A percentile compares a stretch with the other conserved stretches of the same genome.
Conservation (phyloP, 108 stramenopile species). For the Stephanodiscus triporus region DNA sequence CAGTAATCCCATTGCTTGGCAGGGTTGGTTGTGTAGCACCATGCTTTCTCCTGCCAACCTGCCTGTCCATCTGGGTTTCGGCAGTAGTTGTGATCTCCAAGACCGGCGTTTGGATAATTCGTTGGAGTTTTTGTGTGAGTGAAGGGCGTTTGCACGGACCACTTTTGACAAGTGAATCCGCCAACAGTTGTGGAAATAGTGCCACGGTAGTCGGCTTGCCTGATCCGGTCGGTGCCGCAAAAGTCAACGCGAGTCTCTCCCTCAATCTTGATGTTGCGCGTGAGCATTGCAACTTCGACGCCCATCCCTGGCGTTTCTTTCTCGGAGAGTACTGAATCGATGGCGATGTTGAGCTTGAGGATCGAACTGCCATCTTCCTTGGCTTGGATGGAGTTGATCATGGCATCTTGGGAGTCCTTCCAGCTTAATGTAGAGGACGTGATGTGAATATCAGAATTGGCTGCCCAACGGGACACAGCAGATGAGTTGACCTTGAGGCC, state of each 20-base stretch:
- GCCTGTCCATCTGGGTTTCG: conserved; percentile 27
- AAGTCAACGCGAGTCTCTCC: conserved; percentile 19
- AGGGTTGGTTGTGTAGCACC: conserved; percentile 34
- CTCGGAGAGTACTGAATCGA: conserved; percentile 45
- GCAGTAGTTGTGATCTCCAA: conserved; percentile 38
- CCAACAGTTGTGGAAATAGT: conserved; percentile 2
- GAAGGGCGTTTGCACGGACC: conserved; percentile 23
- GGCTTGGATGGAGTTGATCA: conserved; percentile 25
- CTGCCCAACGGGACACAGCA: conserved; percentile 41
- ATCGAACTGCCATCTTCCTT: conserved; percentile 42
- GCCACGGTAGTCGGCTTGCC: conserved; percentile 43
- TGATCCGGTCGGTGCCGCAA: conserved; percentile 30
- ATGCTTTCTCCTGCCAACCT: conserved; percentile 15
- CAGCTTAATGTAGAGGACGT: conserved; percentile 56
- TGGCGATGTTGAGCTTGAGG: conserved; percentile 45
- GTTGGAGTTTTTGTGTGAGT: conserved; percentile 12
- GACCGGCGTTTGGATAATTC: conserved; percentile 22
- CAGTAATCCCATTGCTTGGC: conserved; percentile 15
- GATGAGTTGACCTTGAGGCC: conserved; percentile 28
- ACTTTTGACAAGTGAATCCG: conserved; percentile 28
- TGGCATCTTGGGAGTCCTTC: conserved; percentile 42
- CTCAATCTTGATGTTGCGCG: conserved; percentile 67
- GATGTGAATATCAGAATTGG: conserved; percentile 58
- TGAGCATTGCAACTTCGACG: conserved; percentile 65
- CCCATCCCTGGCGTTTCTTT: conserved; percentile 54